Evolutionary conservation across 257 asterid genomes (phyloP).

Genomic region (Nicotiana undulata): DNA sequence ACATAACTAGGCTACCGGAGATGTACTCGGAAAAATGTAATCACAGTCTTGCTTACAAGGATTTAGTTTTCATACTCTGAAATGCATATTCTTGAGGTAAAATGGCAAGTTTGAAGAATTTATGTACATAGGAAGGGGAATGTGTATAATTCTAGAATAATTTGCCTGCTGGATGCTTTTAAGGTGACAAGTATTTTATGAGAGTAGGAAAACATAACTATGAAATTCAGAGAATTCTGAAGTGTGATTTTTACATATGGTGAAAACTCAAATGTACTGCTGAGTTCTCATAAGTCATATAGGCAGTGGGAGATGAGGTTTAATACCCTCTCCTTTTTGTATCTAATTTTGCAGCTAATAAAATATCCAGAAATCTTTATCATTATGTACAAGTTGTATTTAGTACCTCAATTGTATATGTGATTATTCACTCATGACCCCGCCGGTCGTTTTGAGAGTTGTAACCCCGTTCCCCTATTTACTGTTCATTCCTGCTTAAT

Average conservation of each 20-base stretch:
- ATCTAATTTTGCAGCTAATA: neutral
- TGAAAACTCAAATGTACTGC: neutral
- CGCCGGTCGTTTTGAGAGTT: no score
- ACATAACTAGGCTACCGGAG: neutral
- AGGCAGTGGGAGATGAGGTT: neutral
- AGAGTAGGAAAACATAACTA: neutral
- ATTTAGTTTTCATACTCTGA: neutral
- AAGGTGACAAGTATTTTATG: neutral
- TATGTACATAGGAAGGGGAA: neutral
- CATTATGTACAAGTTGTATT: neutral
- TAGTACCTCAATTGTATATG: neutral
- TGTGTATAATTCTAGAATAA: slow-evolving; percentile 6
- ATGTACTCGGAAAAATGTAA: neutral
- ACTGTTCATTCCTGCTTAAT: no score
- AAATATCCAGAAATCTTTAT: neutral
- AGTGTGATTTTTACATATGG: neutral
- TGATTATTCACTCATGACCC: no score
- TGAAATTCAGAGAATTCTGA: neutral
- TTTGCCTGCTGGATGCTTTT: no score
- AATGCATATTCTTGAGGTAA: neutral
- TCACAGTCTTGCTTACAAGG: neutral
- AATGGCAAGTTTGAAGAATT: neutral
- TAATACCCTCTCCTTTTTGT: neutral
- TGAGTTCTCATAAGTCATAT: neutral
- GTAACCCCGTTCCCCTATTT: no score